phyloP scores from a whole-genome alignment of 2,329 filamentous ascomycete genomes.

The Colletotrichum truncatum region DNA sequence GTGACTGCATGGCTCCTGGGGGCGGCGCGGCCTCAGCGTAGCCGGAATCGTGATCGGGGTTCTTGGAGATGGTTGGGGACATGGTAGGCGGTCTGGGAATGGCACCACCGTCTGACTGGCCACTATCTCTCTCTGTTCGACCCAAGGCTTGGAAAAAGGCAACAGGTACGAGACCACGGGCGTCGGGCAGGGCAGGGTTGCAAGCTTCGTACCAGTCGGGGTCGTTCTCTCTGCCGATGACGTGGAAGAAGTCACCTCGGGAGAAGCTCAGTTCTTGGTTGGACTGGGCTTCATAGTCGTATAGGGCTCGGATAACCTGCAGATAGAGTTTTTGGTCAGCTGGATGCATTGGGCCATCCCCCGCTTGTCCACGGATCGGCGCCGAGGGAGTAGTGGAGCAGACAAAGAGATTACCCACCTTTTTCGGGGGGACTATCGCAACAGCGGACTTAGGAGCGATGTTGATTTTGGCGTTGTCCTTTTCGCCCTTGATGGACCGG shows the following conservation, averaged over 20 bases:
- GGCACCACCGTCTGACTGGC: slow-evolving; percentile 68
- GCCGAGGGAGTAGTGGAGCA: neutral
- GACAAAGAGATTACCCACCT: slow-evolving; percentile 65
- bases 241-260: slow-evolving; percentile 97
- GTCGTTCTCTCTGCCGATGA: slow-evolving; percentile 95
- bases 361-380: neutral
- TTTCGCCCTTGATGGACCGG: slow-evolving; percentile 90
- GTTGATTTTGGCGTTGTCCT: slow-evolving; percentile 78
- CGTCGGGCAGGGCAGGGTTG: slow-evolving; percentile 88
- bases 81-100: slow-evolving; percentile 50
- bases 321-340: slow-evolving; percentile 34
- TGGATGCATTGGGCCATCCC: neutral
- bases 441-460: slow-evolving; percentile 87
- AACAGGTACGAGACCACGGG: slow-evolving; percentile 91
- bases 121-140: slow-evolving; percentile 91
- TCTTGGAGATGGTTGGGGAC: slow-evolving; percentile 56
- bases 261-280: slow-evolving; percentile 88
- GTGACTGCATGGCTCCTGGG: slow-evolving; percentile 19
- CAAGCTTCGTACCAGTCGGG: slow-evolving; percentile 98
- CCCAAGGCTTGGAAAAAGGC: slow-evolving; percentile 92
- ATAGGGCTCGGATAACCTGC: slow-evolving; percentile 96
- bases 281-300: slow-evolving; percentile 85
- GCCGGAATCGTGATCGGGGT: slow-evolving; percentile 87
- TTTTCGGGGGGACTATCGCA: slow-evolving; percentile 91
- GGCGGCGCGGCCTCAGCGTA: slow-evolving; percentile 70